Evolutionary conservation across 2,329 filamentous ascomycete genomes (phyloP).

Genomic region (Talaromyces sp.): DNA sequence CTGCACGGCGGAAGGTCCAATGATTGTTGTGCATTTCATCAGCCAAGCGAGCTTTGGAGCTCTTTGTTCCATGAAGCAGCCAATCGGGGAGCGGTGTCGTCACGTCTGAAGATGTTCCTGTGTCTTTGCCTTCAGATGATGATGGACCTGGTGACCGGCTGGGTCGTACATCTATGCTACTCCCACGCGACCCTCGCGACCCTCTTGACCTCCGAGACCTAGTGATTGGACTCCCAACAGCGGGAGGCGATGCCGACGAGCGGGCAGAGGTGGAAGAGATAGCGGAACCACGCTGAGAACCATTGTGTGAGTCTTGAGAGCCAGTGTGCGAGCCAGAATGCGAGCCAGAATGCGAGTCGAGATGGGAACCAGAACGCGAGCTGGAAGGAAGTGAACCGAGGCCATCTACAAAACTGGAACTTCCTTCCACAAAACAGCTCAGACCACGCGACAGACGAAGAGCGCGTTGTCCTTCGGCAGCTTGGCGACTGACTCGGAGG

Average conservation of each 20-base stretch:
- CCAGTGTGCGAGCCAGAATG: conserved; percentile 2
- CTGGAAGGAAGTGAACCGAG: conserved; percentile 20
- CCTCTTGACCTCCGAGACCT: conserved; percentile 11
- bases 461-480: conserved; percentile 52
- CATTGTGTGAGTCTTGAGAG: background rate
- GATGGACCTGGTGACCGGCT: conserved; percentile 28
- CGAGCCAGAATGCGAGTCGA: background rate
- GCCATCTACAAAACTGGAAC: conserved; percentile 39
- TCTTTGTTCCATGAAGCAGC: conserved; percentile 25
- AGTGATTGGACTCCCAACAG: conserved; percentile 1
- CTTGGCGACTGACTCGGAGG: conserved; percentile 53
- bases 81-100: conserved; percentile 33
- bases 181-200: conserved; percentile 17
- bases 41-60: conserved; percentile 24
- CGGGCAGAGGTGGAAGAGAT: conserved; percentile 22
- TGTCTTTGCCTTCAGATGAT: conserved; percentile 29
- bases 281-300: conserved; percentile 23
- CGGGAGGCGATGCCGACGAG: conserved; percentile 8
- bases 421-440: conserved; percentile 54
- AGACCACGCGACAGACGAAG: conserved; percentile 54
- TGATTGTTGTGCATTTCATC: conserved; percentile 38
- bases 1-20: conserved; percentile 48
- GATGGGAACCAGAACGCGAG: conserved; percentile 20
- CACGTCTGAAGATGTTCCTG: conserved; percentile 26
- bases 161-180: conserved; percentile 12